These are phyloP conservation scores for Linnemannia schmuckeri DNA, from an alignment of 192 early-diverging fungal genomes.

Conservation along the genomic window DNA sequence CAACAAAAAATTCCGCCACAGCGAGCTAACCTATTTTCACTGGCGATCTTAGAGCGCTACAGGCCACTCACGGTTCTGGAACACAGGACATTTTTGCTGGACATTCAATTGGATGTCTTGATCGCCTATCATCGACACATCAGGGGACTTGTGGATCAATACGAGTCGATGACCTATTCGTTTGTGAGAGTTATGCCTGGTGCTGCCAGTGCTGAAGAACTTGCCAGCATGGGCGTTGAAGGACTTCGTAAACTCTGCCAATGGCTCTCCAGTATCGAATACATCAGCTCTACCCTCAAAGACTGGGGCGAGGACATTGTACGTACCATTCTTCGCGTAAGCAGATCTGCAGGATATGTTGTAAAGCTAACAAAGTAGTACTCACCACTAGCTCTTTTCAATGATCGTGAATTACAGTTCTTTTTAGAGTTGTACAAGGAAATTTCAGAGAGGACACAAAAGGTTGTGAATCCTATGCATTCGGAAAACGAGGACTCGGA, in stretches of 20 bases:
- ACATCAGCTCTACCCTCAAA: conserved; percentile 56
- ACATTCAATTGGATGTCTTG: conserved; percentile 74
- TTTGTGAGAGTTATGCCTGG: conserved; percentile 69
- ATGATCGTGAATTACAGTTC: conserved; percentile 50
- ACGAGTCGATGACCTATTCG: conserved; percentile 64
- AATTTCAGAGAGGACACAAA: conserved; percentile 41
- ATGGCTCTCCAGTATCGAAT: conserved; percentile 65
- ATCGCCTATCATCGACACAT: conserved; percentile 66
- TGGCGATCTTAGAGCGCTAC: conserved; percentile 63
- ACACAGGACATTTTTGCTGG: conserved; percentile 69
- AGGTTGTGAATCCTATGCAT: conserved; percentile 20
- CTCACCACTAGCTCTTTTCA: neutral
- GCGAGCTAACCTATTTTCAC: too few relatives aligned
- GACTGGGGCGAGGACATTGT: conserved; percentile 71
- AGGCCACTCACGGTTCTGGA: conserved; percentile 67
- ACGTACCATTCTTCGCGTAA: conserved; percentile 18
- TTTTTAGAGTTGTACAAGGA: conserved; percentile 66
- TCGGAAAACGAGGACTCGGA: conserved; percentile 43
- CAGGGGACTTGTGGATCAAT: conserved; percentile 64
- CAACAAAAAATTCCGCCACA: neutral
- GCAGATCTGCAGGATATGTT: neutral
- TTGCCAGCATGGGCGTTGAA: conserved; percentile 52
- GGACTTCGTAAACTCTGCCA: conserved; percentile 64
- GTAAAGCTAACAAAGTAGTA: neutral
- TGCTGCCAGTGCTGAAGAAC: conserved; percentile 60